phyloP scores from a whole-genome alignment of 2,329 filamentous ascomycete genomes.

The Lojkania enalia region DNA sequence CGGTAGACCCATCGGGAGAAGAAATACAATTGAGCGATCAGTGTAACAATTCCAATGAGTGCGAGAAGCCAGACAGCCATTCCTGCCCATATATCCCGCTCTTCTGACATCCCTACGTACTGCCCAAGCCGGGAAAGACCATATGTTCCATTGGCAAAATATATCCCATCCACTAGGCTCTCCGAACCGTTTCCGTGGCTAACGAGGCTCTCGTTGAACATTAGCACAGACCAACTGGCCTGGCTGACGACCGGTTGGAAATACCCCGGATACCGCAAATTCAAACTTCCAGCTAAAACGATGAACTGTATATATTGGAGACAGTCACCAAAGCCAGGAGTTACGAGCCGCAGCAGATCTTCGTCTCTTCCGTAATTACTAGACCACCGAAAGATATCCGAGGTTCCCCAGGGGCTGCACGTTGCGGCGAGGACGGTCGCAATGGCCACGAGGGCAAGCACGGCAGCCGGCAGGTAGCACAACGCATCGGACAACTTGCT shows the following conservation, averaged over 20 bases:
- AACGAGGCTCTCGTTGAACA: slow-evolving; percentile 92
- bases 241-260: slow-evolving; percentile 91
- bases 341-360: slow-evolving; percentile 87
- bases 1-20: slow-evolving; percentile 75
- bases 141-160: slow-evolving; percentile 74
- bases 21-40: slow-evolving; percentile 78
- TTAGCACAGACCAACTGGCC: slow-evolving; percentile 81
- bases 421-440: slow-evolving; percentile 84
- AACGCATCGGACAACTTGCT: slow-evolving; percentile 67
- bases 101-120: slow-evolving; percentile 75
- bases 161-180: slow-evolving; percentile 81
- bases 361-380: slow-evolving; percentile 95
- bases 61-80: slow-evolving; percentile 90
- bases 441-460: slow-evolving; percentile 77
- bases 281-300: slow-evolving; percentile 82
- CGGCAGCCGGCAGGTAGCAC: slow-evolving; percentile 73
- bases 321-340: slow-evolving; percentile 94
- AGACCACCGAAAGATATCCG: slow-evolving; percentile 92
- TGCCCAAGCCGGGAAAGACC: slow-evolving; percentile 80
- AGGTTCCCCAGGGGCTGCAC: slow-evolving; percentile 91
- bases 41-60: slow-evolving; percentile 68
- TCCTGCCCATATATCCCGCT: slow-evolving; percentile 86
- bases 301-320: slow-evolving; percentile 96
- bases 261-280: slow-evolving; percentile 87
- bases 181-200: slow-evolving; percentile 66